phyloP scores from a whole-genome alignment of 495 filamentous ascomycete genomes.

The Melanomma pulvis-pyrius region DNA sequence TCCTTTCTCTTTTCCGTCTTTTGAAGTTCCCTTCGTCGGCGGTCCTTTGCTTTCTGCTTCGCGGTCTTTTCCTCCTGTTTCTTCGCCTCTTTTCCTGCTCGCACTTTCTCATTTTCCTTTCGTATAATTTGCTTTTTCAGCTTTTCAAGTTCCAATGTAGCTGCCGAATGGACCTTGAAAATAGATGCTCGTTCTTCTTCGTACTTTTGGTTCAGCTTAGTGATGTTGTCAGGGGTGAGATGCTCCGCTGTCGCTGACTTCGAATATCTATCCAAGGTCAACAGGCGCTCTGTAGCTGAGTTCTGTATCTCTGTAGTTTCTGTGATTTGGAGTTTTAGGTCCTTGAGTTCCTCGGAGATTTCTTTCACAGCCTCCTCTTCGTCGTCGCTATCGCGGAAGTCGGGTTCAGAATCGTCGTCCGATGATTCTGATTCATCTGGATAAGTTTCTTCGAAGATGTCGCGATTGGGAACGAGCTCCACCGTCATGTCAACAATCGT shows the following conservation, averaged over 20 bases:
- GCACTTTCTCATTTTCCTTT: slow-evolving; percentile 46
- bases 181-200: slow-evolving; percentile 53
- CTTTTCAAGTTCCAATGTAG: slow-evolving; percentile 41
- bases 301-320: slow-evolving; percentile 45
- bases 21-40: slow-evolving; percentile 42
- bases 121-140: slow-evolving; percentile 36
- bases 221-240: slow-evolving; percentile 40
- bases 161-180: slow-evolving; percentile 48
- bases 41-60: slow-evolving; percentile 46
- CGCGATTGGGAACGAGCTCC: slow-evolving; percentile 62
- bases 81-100: slow-evolving; percentile 44
- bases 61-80: slow-evolving; percentile 44
- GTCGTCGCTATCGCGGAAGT: slow-evolving; percentile 39
- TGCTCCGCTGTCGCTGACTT: slow-evolving; percentile 20
- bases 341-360: slow-evolving; percentile 37
- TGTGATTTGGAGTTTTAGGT: slow-evolving; percentile 33
- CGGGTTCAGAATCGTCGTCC: slow-evolving; percentile 47
- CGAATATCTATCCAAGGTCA: slow-evolving; percentile 25
- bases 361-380: slow-evolving; percentile 35
- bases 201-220: slow-evolving; percentile 49
- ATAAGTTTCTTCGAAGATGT: slow-evolving; percentile 61
- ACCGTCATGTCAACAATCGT: slow-evolving; percentile 69
- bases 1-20: slow-evolving; percentile 52
- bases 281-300: slow-evolving; percentile 36
- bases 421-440: slow-evolving; percentile 50